phyloP scores from a whole-genome alignment of 2,329 filamentous ascomycete genomes.

The Cladophialophora chaetospira region DNA sequence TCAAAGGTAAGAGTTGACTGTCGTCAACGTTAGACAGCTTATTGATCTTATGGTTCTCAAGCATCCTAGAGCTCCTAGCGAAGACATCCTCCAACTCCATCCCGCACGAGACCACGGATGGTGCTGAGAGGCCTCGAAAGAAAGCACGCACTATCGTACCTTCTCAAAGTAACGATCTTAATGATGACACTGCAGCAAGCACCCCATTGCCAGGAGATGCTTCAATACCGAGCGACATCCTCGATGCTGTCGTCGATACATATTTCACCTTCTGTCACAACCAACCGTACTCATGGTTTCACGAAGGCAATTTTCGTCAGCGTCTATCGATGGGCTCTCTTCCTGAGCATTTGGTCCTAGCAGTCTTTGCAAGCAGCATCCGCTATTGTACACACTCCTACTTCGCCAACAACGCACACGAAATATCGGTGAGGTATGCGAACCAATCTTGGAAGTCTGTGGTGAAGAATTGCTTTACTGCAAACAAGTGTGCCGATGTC shows the following conservation, averaged over 20 bases:
- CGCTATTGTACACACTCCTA: conserved; percentile 36
- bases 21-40: neutral
- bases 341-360: conserved; percentile 38
- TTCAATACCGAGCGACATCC: neutral
- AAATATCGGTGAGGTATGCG: conserved; percentile 34
- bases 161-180: neutral
- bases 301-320: conserved; percentile 39
- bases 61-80: neutral
- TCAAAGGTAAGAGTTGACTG: neutral
- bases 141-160: neutral
- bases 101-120: neutral
- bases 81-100: neutral
- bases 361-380: conserved; percentile 38
- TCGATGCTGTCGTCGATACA: conserved; percentile 28
- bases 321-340: conserved; percentile 33
- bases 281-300: conserved; percentile 44
- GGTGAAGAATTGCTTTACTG: conserved; percentile 38
- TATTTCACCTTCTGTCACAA: conserved; percentile 43
- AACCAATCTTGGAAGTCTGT: conserved; percentile 40
- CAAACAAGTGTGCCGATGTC: conserved; percentile 36
- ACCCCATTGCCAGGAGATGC: neutral
- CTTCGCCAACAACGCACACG: conserved; percentile 33
- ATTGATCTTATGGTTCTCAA: neutral
- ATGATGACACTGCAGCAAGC: neutral
- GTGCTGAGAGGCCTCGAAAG: neutral